These are phyloP conservation scores for Phaeoacremonium minimum DNA, from an alignment of 2,329 filamentous ascomycete species.

Conservation along the genomic window DNA sequence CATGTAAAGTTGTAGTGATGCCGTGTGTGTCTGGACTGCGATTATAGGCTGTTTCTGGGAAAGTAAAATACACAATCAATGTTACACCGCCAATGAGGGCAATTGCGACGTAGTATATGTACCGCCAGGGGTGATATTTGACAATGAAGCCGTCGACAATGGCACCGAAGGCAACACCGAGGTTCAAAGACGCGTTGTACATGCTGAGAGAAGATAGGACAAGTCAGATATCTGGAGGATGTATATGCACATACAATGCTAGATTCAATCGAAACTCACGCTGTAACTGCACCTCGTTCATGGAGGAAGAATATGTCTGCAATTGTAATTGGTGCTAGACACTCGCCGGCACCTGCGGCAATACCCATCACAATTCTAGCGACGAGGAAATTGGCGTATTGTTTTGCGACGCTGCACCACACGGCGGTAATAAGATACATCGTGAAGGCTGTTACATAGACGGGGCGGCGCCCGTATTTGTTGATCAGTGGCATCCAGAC, in stretches of 20 bases:
- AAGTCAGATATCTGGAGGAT: not conserved
- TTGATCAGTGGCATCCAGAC: slow-evolving; percentile 32
- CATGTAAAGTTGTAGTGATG: slow-evolving; percentile 9
- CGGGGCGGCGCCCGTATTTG: slow-evolving; percentile 30
- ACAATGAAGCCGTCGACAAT: slow-evolving; percentile 34
- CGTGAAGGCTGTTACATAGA: slow-evolving; percentile 29
- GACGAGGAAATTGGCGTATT: slow-evolving; percentile 29
- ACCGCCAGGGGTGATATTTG: slow-evolving; percentile 35
- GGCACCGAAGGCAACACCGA: slow-evolving; percentile 30
- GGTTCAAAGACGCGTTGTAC: slow-evolving; percentile 29
- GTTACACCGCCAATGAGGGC: slow-evolving; percentile 39
- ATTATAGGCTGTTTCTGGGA: slow-evolving; percentile 43
- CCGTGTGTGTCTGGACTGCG: slow-evolving; percentile 16
- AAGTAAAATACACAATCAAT: slow-evolving; percentile 39
- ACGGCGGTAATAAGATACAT: slow-evolving; percentile 28
- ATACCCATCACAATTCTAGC: slow-evolving; percentile 42
- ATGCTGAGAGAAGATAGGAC: slow-evolving; percentile 7
- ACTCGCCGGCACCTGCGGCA: slow-evolving; percentile 42
- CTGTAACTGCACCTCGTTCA: slow-evolving; percentile 42
- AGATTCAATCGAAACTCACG: slow-evolving; percentile 13
- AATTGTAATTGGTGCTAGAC: slow-evolving; percentile 34
- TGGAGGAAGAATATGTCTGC: slow-evolving; percentile 48
- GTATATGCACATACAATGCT: no score
- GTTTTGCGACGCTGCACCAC: slow-evolving; percentile 30
- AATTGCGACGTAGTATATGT: slow-evolving; percentile 39